Evolutionary conservation across 2,329 filamentous ascomycete genomes (phyloP), one percentile per base, ranked within the genome.

Genomic region (Diaporthe australafricana): DNA sequence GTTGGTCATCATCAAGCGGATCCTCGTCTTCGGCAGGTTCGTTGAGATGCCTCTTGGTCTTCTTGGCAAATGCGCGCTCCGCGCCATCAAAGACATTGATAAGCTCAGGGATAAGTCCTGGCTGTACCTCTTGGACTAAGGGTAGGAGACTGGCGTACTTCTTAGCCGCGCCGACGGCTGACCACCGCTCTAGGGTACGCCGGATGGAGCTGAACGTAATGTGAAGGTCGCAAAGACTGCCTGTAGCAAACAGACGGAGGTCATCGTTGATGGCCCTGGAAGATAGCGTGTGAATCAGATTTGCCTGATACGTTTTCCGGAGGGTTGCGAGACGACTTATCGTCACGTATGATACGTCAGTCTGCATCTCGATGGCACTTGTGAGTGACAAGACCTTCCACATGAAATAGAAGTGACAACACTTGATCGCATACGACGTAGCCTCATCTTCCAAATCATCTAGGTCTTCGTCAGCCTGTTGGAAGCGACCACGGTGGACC

Each of bases 361-460:
- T 86, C 53, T 90, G 87, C 32, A 86, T 85, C 20, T 86, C 83
- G 45, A 94, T 81, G 20, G 87, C 81, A 68, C 87, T 84, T 74
- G 86, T 85, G 73, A 94, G 78, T 67, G 87, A 85, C 68, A 90
- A 89, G 27, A 93, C 88, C 79, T 96, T 96, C 96, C 96, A 99
- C 90, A 97, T 94, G 79, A 98, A 97, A 83, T 98, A 98, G 82
- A 97, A 94, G 57, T 95, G 87, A 65, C 93, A 87, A 2, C 91
- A 88, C 75, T 93, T 92, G 77, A 97, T 93, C 38, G 94, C 92
- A 76, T 92, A 92, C 2, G 90, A 87, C 8, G 94, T 91, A 53
- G 96, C 86, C 75, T 94, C 91, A 75, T 96, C 93, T 80, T 98
- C 96, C 16, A 94, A 85, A 53, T 91, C 91, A 74, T 95, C 93